Evolutionary conservation across 2,329 filamentous ascomycete species (phyloP).

Genomic region (Exophiala lecanii-corni): DNA sequence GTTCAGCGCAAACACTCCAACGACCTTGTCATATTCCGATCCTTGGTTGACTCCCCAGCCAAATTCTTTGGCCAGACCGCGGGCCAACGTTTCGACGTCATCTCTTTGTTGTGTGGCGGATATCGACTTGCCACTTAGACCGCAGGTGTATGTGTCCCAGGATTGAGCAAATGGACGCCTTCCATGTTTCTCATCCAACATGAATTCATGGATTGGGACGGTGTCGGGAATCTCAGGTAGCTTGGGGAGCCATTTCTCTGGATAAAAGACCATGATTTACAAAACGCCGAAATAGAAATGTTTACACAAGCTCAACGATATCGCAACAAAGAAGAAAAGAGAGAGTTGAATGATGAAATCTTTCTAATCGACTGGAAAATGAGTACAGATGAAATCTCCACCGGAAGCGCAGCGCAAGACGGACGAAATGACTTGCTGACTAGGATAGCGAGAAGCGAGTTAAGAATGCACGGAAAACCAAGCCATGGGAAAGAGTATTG

Average conservation of each 20-base stretch:
- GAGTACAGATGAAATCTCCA: too few species aligned
- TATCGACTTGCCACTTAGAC: conserved; percentile 65
- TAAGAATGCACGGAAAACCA: too few species aligned
- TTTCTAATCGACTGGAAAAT: too few species aligned
- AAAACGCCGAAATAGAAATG: too few species aligned
- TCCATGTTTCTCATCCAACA: conserved; percentile 67
- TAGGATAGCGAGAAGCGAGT: too few species aligned
- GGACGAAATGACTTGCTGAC: too few species aligned
- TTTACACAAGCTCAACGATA: too few species aligned
- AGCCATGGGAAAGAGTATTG: too few species aligned
- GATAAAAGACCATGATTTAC: conserved; percentile 47
- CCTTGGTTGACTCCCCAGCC: conserved; percentile 66
- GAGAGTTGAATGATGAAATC: too few species aligned
- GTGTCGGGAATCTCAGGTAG: conserved; percentile 63
- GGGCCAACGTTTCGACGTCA: conserved; percentile 62
- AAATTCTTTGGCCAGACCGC: conserved; percentile 65
- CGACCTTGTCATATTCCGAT: conserved; percentile 75
- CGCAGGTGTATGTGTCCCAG: conserved; percentile 70
- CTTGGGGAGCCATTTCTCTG: conserved; percentile 36
- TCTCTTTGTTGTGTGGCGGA: conserved; percentile 59
- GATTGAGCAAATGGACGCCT: conserved; percentile 60
- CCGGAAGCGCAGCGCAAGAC: too few species aligned
- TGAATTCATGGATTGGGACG: conserved; percentile 70
- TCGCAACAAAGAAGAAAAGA: too few species aligned
- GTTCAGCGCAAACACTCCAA: conserved; percentile 73